These are phyloP conservation scores for Coemansia sp. DNA, from an alignment of 192 early-diverging fungal species.

Conservation along the genomic window DNA sequence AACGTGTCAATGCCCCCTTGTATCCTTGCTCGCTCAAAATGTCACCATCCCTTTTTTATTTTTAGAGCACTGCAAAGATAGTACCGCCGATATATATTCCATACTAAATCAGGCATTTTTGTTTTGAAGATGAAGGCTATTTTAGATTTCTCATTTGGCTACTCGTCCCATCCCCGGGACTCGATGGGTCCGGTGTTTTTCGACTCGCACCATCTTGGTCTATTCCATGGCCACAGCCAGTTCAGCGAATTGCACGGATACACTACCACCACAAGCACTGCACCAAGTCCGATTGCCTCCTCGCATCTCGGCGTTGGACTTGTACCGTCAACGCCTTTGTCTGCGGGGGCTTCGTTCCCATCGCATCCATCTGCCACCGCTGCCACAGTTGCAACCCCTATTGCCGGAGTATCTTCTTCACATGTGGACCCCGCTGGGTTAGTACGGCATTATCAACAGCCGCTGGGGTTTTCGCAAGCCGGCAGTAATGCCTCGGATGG, in stretches of 20 bases:
- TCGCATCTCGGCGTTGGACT: constrained; percentile 22
- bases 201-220: constrained; percentile 22
- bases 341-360: constrained; percentile 22
- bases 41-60: neutral
- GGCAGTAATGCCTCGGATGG: constrained; percentile 6
- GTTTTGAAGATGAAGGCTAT: constrained; percentile 9
- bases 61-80: neutral
- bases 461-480: neutral
- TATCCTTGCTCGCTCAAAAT: neutral
- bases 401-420: neutral
- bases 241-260: constrained; percentile 22
- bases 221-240: constrained; percentile 23
- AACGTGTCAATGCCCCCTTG: neutral
- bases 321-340: constrained; percentile 36
- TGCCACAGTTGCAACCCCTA: no score
- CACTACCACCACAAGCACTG: constrained; percentile 7
- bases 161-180: constrained; percentile 36
- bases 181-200: constrained; percentile 24
- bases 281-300: neutral
- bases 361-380: neutral
- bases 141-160: constrained; percentile 41
- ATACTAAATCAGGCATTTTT: constrained; percentile 3
- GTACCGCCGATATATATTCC: neutral
- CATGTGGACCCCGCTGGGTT: neutral
- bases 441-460: neutral